Conservation (phyloP, 805 yeast species). For the Yarrowia phangngaensis region DNA sequence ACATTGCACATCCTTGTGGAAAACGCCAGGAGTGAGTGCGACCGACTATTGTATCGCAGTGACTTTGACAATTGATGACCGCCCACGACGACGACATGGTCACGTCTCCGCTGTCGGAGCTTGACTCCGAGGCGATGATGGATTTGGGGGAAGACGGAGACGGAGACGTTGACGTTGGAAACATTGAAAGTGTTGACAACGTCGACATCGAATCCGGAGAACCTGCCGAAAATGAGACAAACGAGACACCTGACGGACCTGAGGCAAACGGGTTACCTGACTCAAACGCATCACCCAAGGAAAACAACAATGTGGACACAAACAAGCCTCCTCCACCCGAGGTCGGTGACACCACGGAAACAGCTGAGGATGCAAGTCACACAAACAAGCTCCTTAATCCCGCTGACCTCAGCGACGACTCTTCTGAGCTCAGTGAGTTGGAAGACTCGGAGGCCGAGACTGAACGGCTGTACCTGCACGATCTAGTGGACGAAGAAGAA, state of each 20-base stretch:
- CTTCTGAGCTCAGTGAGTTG: slow-evolving; percentile 46
- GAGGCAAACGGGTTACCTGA: too few relatives aligned
- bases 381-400: slow-evolving; percentile 12
- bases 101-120: slow-evolving; percentile 27
- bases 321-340: too few relatives aligned
- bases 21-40: too few relatives aligned
- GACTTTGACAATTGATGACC: slow-evolving; percentile 24
- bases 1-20: background rate
- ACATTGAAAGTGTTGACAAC: background rate
- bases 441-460: slow-evolving; percentile 82
- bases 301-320: too few relatives aligned
- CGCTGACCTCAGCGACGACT: slow-evolving; percentile 32
- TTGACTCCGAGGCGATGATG: slow-evolving; percentile 26
- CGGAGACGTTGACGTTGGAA: background rate
- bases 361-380: too few relatives aligned
- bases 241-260: too few relatives aligned
- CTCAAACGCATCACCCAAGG: too few relatives aligned
- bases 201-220: too few relatives aligned
- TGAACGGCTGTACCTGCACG: slow-evolving; percentile 66
- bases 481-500: slow-evolving; percentile 40
- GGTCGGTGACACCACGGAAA: too few relatives aligned
- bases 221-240: too few relatives aligned
- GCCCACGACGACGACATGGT: slow-evolving; percentile 26
- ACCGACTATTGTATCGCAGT: too few relatives aligned
- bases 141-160: slow-evolving; percentile 7